Evolutionary conservation across 805 yeast genomes (phyloP).

Genomic region (Priceomyces medius): DNA sequence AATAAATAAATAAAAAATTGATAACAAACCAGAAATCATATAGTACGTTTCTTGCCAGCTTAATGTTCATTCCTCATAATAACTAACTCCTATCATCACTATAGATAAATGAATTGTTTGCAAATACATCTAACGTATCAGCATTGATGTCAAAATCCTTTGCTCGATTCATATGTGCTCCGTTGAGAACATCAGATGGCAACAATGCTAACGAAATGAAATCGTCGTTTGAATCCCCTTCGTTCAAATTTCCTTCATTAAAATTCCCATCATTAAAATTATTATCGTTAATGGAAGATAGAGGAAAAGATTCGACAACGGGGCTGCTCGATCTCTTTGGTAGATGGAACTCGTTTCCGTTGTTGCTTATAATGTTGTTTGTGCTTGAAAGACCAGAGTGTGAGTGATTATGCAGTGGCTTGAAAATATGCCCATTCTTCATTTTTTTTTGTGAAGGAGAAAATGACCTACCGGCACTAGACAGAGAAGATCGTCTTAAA

Average conservation of each 20-base stretch:
- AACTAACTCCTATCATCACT: constrained; percentile 1
- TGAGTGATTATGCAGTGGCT: constrained; percentile 13
- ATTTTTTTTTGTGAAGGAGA: constrained; percentile 16
- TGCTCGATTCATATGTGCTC: not conserved
- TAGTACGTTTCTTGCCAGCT: too few species aligned
- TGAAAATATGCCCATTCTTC: constrained; percentile 19
- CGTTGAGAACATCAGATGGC: constrained; percentile 14
- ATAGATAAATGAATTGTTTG: constrained; percentile 11
- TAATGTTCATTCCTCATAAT: not conserved
- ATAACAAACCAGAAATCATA: not conserved
- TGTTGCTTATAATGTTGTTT: constrained; percentile 6
- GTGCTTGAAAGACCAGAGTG: constrained; percentile 4
- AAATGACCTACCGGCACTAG: constrained; percentile 8
- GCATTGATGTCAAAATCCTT: constrained; percentile 13
- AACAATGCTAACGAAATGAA: constrained; percentile 7
- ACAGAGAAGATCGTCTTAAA: constrained; percentile 10
- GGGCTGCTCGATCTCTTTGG: constrained; percentile 4
- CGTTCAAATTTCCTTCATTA: not conserved
- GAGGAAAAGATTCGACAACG: constrained; percentile 7
- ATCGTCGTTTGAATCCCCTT: too few species aligned
- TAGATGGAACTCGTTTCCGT: constrained; percentile 9
- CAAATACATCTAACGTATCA: constrained; percentile 11
- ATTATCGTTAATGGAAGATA: constrained; percentile 3
- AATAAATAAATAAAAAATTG: not conserved
- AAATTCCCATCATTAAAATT: constrained; percentile 3